A percentile compares a stretch with the other conserved stretches of the same genome.
phyloP scores from a whole-genome alignment of 495 filamentous ascomycete genomes.

The Aspergillus sclerotiicarbonarius region DNA sequence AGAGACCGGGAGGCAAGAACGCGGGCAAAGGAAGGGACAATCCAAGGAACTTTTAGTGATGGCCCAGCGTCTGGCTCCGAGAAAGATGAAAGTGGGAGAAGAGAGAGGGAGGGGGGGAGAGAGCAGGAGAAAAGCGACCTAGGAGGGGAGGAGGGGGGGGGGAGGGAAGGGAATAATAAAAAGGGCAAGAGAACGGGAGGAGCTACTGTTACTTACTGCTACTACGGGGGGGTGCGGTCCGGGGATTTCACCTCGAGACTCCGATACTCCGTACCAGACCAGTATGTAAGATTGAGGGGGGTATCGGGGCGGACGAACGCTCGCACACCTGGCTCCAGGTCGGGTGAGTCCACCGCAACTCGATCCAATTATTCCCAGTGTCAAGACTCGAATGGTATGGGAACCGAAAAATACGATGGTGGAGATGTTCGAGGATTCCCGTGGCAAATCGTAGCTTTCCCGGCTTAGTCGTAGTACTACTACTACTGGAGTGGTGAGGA shows the following conservation, averaged over 20 bases:
- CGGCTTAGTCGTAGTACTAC: slow-evolving; percentile 3
- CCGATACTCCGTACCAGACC: slow-evolving; percentile 17
- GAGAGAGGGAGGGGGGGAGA: slow-evolving; percentile 25
- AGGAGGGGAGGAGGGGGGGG: slow-evolving; percentile 23
- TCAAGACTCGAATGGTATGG: slow-evolving; percentile 14
- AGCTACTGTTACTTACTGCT: slow-evolving; percentile 2
- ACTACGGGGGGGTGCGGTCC: slow-evolving; percentile 32
- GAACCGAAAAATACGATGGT: slow-evolving; percentile 31
- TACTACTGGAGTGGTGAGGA: background rate
- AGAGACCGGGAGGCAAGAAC: slow-evolving; percentile 21
- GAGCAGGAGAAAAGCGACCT: slow-evolving; percentile 22
- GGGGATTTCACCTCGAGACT: slow-evolving; percentile 23
- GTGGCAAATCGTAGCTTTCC: slow-evolving; percentile 32
- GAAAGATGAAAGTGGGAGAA: slow-evolving; percentile 23
- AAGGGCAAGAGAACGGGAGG: slow-evolving; percentile 21
- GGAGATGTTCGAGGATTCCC: slow-evolving; percentile 22
- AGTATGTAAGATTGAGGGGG: slow-evolving; percentile 11
- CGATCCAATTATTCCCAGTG: background rate
- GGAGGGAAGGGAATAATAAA: slow-evolving; percentile 23
- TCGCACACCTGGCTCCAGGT: background rate
- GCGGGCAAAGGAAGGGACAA: slow-evolving; percentile 23
- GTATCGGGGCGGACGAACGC: slow-evolving; percentile 16
- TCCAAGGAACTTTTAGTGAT: slow-evolving; percentile 9
- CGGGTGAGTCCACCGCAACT: slow-evolving; percentile 6
- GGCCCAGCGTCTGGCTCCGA: slow-evolving; percentile 30